Conservation (phyloP, 352 stramenopile species). For the Phytophthora aleatoria region DNA sequence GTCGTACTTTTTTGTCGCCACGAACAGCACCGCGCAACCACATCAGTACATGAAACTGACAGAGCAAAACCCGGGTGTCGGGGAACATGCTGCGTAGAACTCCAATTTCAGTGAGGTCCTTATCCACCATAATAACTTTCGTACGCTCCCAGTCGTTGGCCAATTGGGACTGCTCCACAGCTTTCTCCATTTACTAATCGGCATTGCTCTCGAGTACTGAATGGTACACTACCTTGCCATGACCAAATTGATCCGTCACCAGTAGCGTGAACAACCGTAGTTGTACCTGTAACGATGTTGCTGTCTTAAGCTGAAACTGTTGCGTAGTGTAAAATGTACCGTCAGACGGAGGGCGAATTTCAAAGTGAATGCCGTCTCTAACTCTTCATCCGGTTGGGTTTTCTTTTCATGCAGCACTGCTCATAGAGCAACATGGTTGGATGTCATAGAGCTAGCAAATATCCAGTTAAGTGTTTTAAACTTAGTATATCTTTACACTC, state of each 20-base stretch:
- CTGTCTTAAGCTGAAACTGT: too few species aligned
- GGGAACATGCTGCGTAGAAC: slow-evolving; percentile 8
- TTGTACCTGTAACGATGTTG: neutral
- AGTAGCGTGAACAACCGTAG: neutral
- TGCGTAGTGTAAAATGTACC: too few species aligned
- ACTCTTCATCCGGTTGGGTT: too few species aligned
- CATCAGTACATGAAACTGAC: slow-evolving; percentile 11
- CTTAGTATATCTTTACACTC: too few species aligned
- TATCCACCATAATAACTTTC: slow-evolving; percentile 9
- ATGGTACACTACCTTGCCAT: neutral
- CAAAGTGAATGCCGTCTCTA: too few species aligned
- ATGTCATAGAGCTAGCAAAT: too few species aligned
- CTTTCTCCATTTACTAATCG: neutral
- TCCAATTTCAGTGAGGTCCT: slow-evolving; percentile 12
- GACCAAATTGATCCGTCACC: neutral
- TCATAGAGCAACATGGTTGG: too few species aligned
- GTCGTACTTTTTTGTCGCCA: slow-evolving; percentile 7
- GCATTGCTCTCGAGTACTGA: neutral
- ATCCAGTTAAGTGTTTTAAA: too few species aligned
- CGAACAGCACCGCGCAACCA: slow-evolving; percentile 1
- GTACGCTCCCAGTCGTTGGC: neutral
- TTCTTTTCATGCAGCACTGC: too few species aligned
- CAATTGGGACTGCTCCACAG: neutral
- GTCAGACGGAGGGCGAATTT: too few species aligned
- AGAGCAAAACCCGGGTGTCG: neutral